Evolutionary conservation across 1,284 basidiomycete species (phyloP).

Genomic region (Singerocomus inundabilis): DNA sequence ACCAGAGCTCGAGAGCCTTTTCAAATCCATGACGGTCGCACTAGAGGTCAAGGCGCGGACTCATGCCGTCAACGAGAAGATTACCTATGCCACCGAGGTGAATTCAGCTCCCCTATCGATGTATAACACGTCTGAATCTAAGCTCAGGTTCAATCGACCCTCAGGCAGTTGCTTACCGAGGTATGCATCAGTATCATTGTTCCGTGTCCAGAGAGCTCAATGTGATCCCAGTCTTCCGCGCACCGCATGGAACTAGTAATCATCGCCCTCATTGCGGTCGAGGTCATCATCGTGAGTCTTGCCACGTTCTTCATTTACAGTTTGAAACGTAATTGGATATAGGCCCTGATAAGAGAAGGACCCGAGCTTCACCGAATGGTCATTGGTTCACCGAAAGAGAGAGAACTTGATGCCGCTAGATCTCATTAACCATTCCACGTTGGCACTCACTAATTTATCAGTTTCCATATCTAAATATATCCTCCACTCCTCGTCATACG

Average conservation of each 20-base stretch:
- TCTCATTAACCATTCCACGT: conserved; percentile 4
- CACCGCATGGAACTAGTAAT: conserved; percentile 93
- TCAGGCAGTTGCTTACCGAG: conserved; percentile 78
- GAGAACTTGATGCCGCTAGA: conserved; percentile 1
- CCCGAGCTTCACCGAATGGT: conserved; percentile 31
- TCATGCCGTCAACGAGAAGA: conserved; percentile 83
- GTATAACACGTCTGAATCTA: conserved; percentile 8
- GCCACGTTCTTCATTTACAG: conserved; percentile 30
- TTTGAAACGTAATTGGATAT: conserved; percentile 39
- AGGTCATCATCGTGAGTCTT: conserved; percentile 77
- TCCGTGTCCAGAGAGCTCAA: background rate
- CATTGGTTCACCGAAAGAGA: conserved; percentile 22
- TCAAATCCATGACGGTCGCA: conserved; percentile 77
- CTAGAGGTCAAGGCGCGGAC: conserved; percentile 82
- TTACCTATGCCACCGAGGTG: conserved; percentile 89
- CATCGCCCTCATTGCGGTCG: conserved; percentile 86
- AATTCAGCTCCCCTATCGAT: conserved; percentile 3
- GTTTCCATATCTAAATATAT: conserved; percentile 1
- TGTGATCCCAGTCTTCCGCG: conserved; percentile 63
- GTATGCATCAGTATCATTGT: conserved; percentile 35
- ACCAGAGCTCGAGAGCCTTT: conserved; percentile 85
- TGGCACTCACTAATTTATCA: conserved; percentile 1
- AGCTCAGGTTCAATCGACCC: conserved; percentile 61
- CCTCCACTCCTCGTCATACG: conserved; percentile 5
- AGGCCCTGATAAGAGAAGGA: conserved; percentile 35